These are phyloP conservation scores for Eucalyptus shirleyi DNA, from an alignment of 345 rosid genomes.

Conservation along the genomic window DNA sequence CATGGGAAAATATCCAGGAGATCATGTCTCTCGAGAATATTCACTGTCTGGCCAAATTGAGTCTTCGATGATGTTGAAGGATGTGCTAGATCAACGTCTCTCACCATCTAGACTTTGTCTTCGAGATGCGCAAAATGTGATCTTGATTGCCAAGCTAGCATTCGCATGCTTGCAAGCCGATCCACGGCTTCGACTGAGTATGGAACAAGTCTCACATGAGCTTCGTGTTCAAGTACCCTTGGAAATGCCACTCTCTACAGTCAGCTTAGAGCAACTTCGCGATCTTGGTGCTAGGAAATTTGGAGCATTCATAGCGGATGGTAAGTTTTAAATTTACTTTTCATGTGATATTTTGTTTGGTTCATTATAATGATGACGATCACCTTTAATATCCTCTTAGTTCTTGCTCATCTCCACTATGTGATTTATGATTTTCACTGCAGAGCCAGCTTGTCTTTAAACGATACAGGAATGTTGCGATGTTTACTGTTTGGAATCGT, in stretches of 20 bases:
- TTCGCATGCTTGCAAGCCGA: background rate
- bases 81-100: background rate
- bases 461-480: background rate
- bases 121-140: background rate
- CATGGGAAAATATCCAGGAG: background rate
- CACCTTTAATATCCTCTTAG: background rate
- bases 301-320: background rate
- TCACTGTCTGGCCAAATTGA: fast-evolving
- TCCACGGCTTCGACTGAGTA: background rate
- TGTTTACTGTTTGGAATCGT: background rate
- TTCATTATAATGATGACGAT: background rate
- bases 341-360: background rate
- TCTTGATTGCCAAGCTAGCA: background rate
- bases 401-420: background rate
- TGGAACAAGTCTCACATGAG: background rate
- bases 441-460: background rate
- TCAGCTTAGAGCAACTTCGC: background rate
- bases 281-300: background rate
- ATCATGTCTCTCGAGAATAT: background rate
- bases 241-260: background rate
- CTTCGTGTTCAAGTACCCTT: background rate
- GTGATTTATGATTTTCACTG: background rate
- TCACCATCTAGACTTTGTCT: background rate
- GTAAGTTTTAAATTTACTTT: background rate
- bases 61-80: background rate